These are phyloP conservation scores for Cercis canadensis DNA, from an alignment of 306 rosid genomes.

Conservation along the genomic window DNA sequence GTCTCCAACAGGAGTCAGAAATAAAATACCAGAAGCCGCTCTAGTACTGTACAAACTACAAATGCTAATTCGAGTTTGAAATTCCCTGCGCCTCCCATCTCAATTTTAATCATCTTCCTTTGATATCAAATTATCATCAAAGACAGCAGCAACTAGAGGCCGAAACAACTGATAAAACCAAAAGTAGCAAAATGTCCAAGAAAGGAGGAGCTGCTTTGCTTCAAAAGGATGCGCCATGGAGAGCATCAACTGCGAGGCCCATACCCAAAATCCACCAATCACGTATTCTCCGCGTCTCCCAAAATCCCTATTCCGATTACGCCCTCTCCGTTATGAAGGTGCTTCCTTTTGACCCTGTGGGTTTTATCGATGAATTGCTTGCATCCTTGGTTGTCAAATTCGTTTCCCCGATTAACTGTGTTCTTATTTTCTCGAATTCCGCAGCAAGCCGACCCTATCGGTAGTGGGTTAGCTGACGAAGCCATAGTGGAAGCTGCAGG, in stretches of 20 bases:
- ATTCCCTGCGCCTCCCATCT: no score
- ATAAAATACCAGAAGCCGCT: not conserved
- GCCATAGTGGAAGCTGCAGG: constrained; percentile 94
- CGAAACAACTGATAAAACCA: no score
- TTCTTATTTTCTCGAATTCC: not conserved
- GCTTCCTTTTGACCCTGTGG: no score
- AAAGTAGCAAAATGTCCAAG: constrained; percentile 77
- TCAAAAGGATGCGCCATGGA: constrained; percentile 86
- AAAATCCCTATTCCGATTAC: constrained; percentile 60
- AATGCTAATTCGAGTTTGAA: no score
- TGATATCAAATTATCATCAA: no score
- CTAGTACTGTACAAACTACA: no score
- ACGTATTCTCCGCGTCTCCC: constrained; percentile 73
- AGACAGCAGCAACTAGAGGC: not conserved
- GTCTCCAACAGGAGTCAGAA: not conserved
- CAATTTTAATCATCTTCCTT: no score
- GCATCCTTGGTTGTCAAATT: no score
- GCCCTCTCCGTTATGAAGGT: constrained; percentile 86
- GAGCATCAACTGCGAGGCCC: constrained; percentile 63
- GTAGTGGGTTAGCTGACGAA: constrained; percentile 72
- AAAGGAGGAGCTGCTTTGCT: constrained; percentile 63
- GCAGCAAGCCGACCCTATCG: constrained; percentile 83
- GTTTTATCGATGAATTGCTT: not conserved
- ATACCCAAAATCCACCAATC: constrained; percentile 84
- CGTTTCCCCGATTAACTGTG: not conserved